Conservation (phyloP, 345 rosid species). For the Eutrema heterophyllum region DNA sequence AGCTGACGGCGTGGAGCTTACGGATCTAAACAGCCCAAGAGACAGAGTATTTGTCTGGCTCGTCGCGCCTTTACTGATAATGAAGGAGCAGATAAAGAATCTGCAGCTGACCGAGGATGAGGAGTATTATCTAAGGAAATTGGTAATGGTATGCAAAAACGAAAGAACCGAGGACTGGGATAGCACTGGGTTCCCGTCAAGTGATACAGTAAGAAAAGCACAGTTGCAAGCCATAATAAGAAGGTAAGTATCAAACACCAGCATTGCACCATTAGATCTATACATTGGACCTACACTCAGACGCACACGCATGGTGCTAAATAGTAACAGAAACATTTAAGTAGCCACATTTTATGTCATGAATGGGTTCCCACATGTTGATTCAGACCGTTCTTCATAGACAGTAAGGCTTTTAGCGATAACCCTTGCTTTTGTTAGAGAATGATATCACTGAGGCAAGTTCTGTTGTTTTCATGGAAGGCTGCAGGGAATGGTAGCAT, state of each 20-base stretch:
- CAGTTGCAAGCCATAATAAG: constrained; percentile 79
- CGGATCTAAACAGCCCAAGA: constrained; percentile 51
- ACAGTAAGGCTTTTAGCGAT: no score
- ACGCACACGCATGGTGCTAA: not conserved
- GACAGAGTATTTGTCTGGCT: constrained; percentile 73
- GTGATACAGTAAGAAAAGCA: constrained; percentile 55
- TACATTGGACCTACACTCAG: not conserved
- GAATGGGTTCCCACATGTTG: not conserved
- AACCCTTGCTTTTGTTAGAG: not conserved
- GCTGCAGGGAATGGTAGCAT: constrained; percentile 71
- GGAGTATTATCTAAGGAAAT: constrained; percentile 48
- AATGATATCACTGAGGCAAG: not conserved
- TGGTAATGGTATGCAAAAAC: constrained; percentile 45
- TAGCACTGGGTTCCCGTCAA: constrained; percentile 48
- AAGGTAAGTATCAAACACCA: constrained; percentile 43
- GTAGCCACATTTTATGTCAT: not conserved
- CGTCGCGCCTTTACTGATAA: constrained; percentile 58
- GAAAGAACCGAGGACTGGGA: constrained; percentile 72
- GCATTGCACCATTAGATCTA: not conserved
- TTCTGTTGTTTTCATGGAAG: constrained; percentile 23
- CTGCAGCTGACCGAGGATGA: constrained; percentile 49
- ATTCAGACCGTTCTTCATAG: not conserved
- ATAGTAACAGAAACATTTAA: not conserved
- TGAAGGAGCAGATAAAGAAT: constrained; percentile 76
- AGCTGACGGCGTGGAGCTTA: constrained; percentile 67